Percentiles rank a stretch among this genome's conserved stretches.
These are phyloP conservation scores for Darksidea phi DNA, from an alignment of 495 filamentous ascomycete genomes.

Conservation along the genomic window DNA sequence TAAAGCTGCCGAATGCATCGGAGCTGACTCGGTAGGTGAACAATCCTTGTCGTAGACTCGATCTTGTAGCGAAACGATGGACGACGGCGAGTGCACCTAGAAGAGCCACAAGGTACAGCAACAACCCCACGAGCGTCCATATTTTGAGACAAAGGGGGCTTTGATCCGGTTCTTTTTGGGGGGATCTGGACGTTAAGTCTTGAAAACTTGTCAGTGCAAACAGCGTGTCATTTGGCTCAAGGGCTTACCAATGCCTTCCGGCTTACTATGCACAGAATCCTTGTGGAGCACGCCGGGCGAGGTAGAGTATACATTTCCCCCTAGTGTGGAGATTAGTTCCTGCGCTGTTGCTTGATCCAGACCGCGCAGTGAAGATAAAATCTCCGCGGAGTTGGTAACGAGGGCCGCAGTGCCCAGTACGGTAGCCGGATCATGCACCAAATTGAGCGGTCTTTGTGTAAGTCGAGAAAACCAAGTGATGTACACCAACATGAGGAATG, in stretches of 20 bases:
- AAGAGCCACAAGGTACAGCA: background rate
- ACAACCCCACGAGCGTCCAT: background rate
- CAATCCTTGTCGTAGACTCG: background rate
- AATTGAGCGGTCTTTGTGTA: background rate
- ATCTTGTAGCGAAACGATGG: background rate
- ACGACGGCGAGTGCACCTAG: background rate
- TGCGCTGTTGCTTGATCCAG: background rate
- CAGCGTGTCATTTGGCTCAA: background rate
- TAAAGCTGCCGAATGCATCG: background rate
- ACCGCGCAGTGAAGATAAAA: background rate
- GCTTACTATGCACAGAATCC: background rate
- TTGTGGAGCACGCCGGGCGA: background rate
- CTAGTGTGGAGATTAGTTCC: background rate
- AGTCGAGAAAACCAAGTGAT: background rate
- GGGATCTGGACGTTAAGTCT: no score
- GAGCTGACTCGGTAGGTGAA: background rate
- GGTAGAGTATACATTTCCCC: background rate
- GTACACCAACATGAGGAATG: background rate
- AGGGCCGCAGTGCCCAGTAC: background rate
- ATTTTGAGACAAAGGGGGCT: background rate
- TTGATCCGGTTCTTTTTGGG: background rate
- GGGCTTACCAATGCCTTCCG: background rate
- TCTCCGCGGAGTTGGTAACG: background rate
- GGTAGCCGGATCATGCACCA: background rate
- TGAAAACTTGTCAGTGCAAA: background rate